phyloP scores from a whole-genome alignment of 2,329 filamentous ascomycete species.

The Aureobasidium namibiae region DNA sequence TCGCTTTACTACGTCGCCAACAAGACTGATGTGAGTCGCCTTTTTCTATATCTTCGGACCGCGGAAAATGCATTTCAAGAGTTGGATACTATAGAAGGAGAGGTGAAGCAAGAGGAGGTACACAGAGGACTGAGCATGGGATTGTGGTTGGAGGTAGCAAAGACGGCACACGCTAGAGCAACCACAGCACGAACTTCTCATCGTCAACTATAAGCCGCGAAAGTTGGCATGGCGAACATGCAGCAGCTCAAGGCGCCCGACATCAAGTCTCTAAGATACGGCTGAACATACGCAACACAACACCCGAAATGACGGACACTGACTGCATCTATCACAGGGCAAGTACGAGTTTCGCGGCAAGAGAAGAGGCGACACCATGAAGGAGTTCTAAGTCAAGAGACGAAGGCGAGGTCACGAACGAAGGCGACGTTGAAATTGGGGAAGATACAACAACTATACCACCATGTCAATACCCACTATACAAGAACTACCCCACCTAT shows the following conservation, averaged over 20 bases:
- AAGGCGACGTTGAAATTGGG: background rate
- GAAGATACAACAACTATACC: conserved; percentile 10
- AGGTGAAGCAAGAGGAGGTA: background rate
- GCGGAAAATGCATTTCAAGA: background rate
- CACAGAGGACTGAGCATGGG: background rate
- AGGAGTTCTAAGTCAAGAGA: conserved; percentile 55
- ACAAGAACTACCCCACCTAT: background rate
- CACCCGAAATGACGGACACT: conserved; percentile 1
- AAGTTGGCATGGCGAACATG: background rate
- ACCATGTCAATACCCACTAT: conserved; percentile 6
- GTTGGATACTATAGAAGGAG: background rate
- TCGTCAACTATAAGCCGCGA: no score
- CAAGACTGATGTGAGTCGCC: conserved; percentile 69
- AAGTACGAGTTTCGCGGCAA: conserved; percentile 81
- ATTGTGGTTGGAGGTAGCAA: background rate
- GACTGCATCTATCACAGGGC: conserved; percentile 49
- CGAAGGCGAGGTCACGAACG: background rate
- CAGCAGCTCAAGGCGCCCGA: background rate
- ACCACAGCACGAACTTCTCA: background rate
- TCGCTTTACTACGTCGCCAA: conserved; percentile 66
- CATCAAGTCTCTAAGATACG: no score
- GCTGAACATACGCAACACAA: background rate
- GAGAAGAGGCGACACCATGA: conserved; percentile 75
- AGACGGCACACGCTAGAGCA: background rate
- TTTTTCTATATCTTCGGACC: background rate